Conservation (phyloP, 2,329 filamentous ascomycete species). For the Cercospora citrullina region DNA sequence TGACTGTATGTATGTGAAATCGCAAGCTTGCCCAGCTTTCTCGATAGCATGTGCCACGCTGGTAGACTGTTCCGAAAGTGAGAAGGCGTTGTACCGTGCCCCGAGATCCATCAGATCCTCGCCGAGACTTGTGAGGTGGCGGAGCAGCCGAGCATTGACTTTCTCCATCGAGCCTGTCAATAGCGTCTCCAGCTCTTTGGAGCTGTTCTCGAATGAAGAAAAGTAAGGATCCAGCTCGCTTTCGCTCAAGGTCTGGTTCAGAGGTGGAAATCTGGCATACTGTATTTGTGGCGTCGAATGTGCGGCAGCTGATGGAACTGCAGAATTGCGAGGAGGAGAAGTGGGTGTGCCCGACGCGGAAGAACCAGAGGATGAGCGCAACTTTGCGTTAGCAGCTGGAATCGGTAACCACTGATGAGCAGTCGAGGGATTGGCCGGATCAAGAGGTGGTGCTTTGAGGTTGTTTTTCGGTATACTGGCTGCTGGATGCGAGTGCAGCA, state of each 20-base stretch:
- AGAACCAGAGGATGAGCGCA: slow-evolving; percentile 59
- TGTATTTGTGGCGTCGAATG: slow-evolving; percentile 62
- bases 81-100: slow-evolving; percentile 95
- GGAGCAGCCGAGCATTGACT: slow-evolving; percentile 85
- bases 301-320: slow-evolving; percentile 55
- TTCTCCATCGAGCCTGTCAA: slow-evolving; percentile 95
- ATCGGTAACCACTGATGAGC: slow-evolving; percentile 87
- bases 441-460: slow-evolving; percentile 89
- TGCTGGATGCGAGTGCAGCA: slow-evolving; percentile 88
- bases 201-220: slow-evolving; percentile 85
- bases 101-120: slow-evolving; percentile 90
- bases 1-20: slow-evolving; percentile 93
- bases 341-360: slow-evolving; percentile 55
- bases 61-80: slow-evolving; percentile 85
- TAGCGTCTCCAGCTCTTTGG: slow-evolving; percentile 84
- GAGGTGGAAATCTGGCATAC: slow-evolving; percentile 79
- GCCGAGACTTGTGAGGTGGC: slow-evolving; percentile 78
- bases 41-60: slow-evolving; percentile 92
- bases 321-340: slow-evolving; percentile 54
- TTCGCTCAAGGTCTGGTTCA: slow-evolving; percentile 73
- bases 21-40: slow-evolving; percentile 88
- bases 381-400: slow-evolving; percentile 79
- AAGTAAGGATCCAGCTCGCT: slow-evolving; percentile 96
- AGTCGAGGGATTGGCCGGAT: slow-evolving; percentile 86
- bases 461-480: slow-evolving; percentile 91